Conservation (phyloP, 2,329 filamentous ascomycete species). For the Akanthomyces lecanii region DNA sequence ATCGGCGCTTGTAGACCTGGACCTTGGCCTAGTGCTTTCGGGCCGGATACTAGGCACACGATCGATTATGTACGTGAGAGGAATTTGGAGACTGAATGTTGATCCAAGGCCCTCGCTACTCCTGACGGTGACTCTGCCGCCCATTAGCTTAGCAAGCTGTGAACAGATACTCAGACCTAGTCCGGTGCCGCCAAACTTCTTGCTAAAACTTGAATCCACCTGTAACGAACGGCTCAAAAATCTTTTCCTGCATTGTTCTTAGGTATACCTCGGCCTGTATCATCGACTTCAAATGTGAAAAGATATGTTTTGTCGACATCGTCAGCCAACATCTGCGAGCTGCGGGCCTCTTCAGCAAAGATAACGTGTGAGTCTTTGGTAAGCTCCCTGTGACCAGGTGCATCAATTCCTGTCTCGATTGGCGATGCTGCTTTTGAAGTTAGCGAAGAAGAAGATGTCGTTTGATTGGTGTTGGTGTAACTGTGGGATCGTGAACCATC, state of each 20-base stretch:
- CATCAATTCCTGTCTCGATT: too few relatives aligned
- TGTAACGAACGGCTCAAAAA: conserved; percentile 95
- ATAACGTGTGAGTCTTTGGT: neutral
- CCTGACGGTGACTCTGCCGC: conserved; percentile 66
- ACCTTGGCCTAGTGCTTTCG: conserved; percentile 25
- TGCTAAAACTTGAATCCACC: conserved; percentile 83
- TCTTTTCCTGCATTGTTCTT: conserved; percentile 70
- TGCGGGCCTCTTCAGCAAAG: neutral
- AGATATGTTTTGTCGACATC: conserved; percentile 59
- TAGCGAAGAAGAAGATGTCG: neutral
- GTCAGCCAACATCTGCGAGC: conserved; percentile 18
- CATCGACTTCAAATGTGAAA: conserved; percentile 86
- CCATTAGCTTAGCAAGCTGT: conserved; percentile 80
- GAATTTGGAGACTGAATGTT: conserved; percentile 78
- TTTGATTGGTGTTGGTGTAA: neutral
- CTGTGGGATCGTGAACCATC: neutral
- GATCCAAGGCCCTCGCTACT: conserved; percentile 72
- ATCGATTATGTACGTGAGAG: conserved; percentile 70
- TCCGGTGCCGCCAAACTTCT: conserved; percentile 85
- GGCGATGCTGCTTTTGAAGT: neutral
- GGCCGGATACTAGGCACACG: conserved; percentile 37
- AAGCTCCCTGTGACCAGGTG: neutral
- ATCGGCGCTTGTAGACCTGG: conserved; percentile 47
- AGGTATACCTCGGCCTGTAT: conserved; percentile 83
- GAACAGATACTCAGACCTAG: conserved; percentile 85